Evolutionary conservation across 2,329 filamentous ascomycete species (phyloP).

Genomic region (Exophiala sp.): DNA sequence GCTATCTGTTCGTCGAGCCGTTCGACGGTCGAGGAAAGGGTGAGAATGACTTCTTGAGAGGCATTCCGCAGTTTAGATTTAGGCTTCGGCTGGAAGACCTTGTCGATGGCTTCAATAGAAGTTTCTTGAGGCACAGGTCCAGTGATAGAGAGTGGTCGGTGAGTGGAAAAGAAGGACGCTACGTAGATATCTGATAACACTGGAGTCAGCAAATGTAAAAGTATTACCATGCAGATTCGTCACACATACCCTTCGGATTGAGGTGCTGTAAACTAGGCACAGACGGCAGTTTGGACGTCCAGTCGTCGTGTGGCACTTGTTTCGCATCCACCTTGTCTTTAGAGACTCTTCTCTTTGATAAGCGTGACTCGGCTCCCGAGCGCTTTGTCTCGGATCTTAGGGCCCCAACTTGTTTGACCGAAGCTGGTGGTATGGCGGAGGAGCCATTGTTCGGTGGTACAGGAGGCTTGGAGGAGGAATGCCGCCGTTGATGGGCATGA

Average conservation of each 20-base stretch:
- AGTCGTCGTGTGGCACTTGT: slow-evolving; percentile 34
- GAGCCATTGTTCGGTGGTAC: slow-evolving; percentile 46
- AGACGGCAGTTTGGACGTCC: slow-evolving; percentile 42
- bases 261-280: slow-evolving; percentile 49
- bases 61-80: slow-evolving; percentile 46
- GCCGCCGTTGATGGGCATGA: slow-evolving; percentile 43
- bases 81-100: slow-evolving; percentile 70
- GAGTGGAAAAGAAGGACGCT: slow-evolving; percentile 91
- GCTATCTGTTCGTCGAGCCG: slow-evolving; percentile 39
- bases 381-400: slow-evolving; percentile 26
- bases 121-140: slow-evolving; percentile 72
- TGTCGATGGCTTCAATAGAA: slow-evolving; percentile 71
- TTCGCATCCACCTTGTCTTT: slow-evolving; percentile 30
- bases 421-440: slow-evolving; percentile 24
- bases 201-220: not conserved
- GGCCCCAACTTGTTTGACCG: slow-evolving; percentile 28
- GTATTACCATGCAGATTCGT: slow-evolving; percentile 16
- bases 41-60: slow-evolving; percentile 61
- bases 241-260: slow-evolving; percentile 43
- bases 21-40: slow-evolving; percentile 51
- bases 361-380: slow-evolving; percentile 25
- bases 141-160: slow-evolving; percentile 87
- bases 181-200: slow-evolving; percentile 68
- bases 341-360: slow-evolving; percentile 24
- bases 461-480: slow-evolving; percentile 49